Evolutionary conservation across 345 rosid genomes (phyloP).

Genomic region (Populus deltoides): DNA sequence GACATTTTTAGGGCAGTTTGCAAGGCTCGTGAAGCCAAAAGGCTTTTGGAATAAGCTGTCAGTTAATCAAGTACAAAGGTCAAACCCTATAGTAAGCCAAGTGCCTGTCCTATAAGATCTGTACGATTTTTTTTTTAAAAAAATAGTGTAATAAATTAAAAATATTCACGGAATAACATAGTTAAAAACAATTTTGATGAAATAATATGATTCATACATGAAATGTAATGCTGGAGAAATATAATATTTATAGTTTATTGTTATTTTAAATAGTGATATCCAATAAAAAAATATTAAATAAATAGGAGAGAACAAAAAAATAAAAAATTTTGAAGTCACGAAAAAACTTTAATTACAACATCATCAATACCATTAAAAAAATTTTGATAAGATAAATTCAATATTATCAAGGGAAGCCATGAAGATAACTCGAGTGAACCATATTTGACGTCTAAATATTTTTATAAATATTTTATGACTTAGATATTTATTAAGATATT

Average conservation of each 20-base stretch:
- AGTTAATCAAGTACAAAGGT: background rate
- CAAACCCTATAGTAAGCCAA: background rate
- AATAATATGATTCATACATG: too few relatives aligned
- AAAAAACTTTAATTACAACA: fast-evolving
- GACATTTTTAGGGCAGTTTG: background rate
- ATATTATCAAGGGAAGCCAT: fast-evolving
- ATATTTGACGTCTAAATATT: fast-evolving
- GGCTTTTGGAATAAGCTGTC: background rate
- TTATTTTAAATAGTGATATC: too few relatives aligned
- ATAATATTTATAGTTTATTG: too few relatives aligned
- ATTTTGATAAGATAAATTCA: too few relatives aligned
- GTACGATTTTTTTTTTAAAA: background rate
- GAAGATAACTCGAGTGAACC: fast-evolving
- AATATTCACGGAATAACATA: too few relatives aligned
- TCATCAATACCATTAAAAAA: fast-evolving
- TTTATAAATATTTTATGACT: too few relatives aligned
- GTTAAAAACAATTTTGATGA: too few relatives aligned
- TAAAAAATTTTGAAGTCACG: fast-evolving
- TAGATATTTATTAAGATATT: too few relatives aligned
- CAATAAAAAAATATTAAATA: too few relatives aligned
- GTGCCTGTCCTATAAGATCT: conserved; percentile 1
- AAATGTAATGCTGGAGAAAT: too few relatives aligned
- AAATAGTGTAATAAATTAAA: too few relatives aligned
- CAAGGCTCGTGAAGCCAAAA: background rate
- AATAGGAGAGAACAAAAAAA: too few relatives aligned